Percentiles rank a stretch among this genome's conserved stretches.
Evolutionary conservation across 768 basidiomycete genomes (phyloP).

Genomic region (Serendipita sp.): DNA sequence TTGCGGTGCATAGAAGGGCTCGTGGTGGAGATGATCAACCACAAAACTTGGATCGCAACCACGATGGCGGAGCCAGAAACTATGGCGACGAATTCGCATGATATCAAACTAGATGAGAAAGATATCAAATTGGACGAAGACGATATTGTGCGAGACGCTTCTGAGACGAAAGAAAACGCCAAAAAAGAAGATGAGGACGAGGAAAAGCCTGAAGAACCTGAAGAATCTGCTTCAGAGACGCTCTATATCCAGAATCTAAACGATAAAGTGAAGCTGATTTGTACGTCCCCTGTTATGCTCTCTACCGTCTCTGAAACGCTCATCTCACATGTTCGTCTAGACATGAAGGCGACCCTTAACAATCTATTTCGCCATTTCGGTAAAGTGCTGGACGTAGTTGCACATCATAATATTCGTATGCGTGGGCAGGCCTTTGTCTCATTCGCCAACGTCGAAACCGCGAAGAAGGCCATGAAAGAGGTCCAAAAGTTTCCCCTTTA

Average conservation of each 20-base stretch:
- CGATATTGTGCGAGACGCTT: neutral
- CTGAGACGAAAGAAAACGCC: too few species aligned
- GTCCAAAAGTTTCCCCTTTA: slow-evolving; percentile 89
- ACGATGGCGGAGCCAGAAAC: slow-evolving; percentile 1
- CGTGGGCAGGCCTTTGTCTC: slow-evolving; percentile 96
- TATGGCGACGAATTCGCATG: neutral
- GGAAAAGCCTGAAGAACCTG: slow-evolving; percentile 3
- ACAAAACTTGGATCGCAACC: neutral
- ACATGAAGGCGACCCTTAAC: slow-evolving; percentile 73
- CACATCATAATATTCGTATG: slow-evolving; percentile 91
- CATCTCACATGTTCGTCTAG: slow-evolving; percentile 23
- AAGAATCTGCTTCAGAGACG: slow-evolving; percentile 47
- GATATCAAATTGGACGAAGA: neutral
- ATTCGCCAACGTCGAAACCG: slow-evolving; percentile 66
- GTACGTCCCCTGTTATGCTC: slow-evolving; percentile 8
- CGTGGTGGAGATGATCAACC: too few species aligned
- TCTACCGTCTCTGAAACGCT: slow-evolving; percentile 4
- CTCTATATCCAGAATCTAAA: slow-evolving; percentile 94
- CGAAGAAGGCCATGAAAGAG: slow-evolving; percentile 79
- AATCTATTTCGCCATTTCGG: slow-evolving; percentile 90
- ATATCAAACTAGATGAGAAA: neutral
- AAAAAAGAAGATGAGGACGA: neutral
- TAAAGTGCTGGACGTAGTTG: slow-evolving; percentile 86
- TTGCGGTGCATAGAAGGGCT: neutral
- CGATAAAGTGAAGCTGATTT: slow-evolving; percentile 65